Evolutionary conservation across 1,139 yeast species (phyloP), one percentile per base, ranked within the genome.

Genomic region (Pichia sorboxylosa): DNA sequence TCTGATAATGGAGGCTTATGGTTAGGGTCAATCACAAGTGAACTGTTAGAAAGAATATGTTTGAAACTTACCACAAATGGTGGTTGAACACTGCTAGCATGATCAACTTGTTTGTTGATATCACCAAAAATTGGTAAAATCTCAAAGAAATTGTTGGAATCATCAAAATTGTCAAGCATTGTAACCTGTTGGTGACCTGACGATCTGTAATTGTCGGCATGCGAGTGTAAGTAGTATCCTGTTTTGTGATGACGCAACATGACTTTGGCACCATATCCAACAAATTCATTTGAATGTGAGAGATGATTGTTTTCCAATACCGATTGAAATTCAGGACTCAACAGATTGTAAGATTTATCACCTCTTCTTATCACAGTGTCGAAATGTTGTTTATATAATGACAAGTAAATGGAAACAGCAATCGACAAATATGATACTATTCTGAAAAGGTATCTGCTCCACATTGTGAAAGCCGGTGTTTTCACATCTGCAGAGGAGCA

Each of bases 1-100:
- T 81, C 92, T 2, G 85, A 69, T 18, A 81, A 64, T 5, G 93
- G 93, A 0, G 94, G 90, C 37, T 77, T 65, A 3, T 63, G 57
- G 27, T 72, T 68, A 38, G 61, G 68, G 30, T 48, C 45, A 5
- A 77, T 76, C 33, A 72, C 70, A 24, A 84, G 57, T 30, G 72
- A 68, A 35, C 67, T 66, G 5, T 76, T 71, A 0, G 94, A 76
- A 3, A 46, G 43, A 33, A 64, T 64, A 47, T 84, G 94, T 52
- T 67, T 72, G 14, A 84, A 52, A 37, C 73, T 61, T n/a, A 82
- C 56, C 6, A 56, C 55, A 30, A 64, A 70, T 6, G 73, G 73
- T 41, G 69, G 64, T 33, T 57, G 58, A 16, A 80, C 59, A 3
- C 59, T 58, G 24, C 54, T 52, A 24, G 61, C 50, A 24, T 53